These are phyloP conservation scores for Cyclaneusma minus DNA, from an alignment of 2,329 filamentous ascomycete genomes.

Conservation along the genomic window DNA sequence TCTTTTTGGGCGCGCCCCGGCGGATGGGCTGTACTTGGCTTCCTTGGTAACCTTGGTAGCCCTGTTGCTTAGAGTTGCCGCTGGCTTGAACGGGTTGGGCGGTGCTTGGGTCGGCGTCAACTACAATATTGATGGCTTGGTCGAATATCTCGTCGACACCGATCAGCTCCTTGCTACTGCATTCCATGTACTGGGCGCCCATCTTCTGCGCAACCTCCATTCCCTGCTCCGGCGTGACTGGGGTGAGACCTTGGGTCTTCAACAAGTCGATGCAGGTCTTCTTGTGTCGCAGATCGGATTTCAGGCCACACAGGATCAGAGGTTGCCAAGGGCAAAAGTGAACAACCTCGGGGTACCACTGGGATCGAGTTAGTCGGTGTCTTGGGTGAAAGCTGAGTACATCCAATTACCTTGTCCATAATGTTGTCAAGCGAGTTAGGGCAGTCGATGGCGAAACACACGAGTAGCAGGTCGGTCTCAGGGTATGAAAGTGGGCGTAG, in stretches of 20 bases:
- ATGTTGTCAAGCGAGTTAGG: slow-evolving; percentile 97
- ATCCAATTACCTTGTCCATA: slow-evolving; percentile 70
- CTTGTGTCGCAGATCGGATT: slow-evolving; percentile 91
- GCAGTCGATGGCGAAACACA: slow-evolving; percentile 98
- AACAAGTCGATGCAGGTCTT: slow-evolving; percentile 96
- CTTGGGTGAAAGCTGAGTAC: not conserved
- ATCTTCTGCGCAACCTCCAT: slow-evolving; percentile 80
- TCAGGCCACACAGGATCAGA: slow-evolving; percentile 87
- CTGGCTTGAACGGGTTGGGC: slow-evolving; percentile 9
- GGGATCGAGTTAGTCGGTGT: slow-evolving; percentile 1
- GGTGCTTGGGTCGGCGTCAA: slow-evolving; percentile 61
- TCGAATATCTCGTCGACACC: slow-evolving; percentile 97
- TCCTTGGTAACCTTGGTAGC: not conserved
- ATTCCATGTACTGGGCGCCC: slow-evolving; percentile 93
- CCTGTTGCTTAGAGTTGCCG: not conserved
- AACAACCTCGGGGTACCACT: slow-evolving; percentile 99
- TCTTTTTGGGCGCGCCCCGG: slow-evolving; percentile 46
- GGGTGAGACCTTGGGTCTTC: slow-evolving; percentile 92
- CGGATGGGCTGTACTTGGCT: slow-evolving; percentile 17
- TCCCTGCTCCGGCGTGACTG: slow-evolving; percentile 84
- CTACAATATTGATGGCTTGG: slow-evolving; percentile 75
- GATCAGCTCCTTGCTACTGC: slow-evolving; percentile 92
- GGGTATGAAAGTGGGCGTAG: slow-evolving; percentile 92
- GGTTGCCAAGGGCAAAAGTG: slow-evolving; percentile 98
- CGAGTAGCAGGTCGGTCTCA: slow-evolving; percentile 93